Conservation (phyloP, 1,284 basidiomycete species). For the Cerrena zonata region DNA sequence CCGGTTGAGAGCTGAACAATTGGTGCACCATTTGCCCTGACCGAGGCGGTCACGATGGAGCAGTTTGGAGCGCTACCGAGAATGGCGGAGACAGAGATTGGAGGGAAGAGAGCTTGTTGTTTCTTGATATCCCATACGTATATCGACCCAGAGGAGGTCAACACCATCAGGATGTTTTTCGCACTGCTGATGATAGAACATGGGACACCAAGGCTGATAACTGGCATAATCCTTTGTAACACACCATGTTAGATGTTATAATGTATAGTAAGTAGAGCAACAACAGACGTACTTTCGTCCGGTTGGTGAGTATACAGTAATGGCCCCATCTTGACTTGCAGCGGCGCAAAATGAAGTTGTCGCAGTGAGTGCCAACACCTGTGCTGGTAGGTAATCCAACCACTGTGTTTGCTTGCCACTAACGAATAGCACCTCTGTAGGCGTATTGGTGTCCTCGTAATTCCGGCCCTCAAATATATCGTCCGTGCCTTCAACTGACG, state of each 20-base stretch:
- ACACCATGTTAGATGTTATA: slow-evolving; percentile 12
- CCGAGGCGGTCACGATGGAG: slow-evolving; percentile 50
- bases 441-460: slow-evolving; percentile 57
- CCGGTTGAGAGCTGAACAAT: slow-evolving; percentile 73
- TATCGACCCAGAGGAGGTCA: slow-evolving; percentile 68
- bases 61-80: slow-evolving; percentile 50
- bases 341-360: slow-evolving; percentile 69
- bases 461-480: slow-evolving; percentile 79
- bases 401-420: slow-evolving; percentile 70
- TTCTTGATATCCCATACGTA: slow-evolving; percentile 76
- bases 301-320: slow-evolving; percentile 74
- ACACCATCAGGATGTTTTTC: slow-evolving; percentile 59
- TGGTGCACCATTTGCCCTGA: slow-evolving; percentile 75
- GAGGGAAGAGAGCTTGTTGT: slow-evolving; percentile 55
- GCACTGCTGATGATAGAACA: slow-evolving; percentile 64
- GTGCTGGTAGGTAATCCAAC: slow-evolving; percentile 80
- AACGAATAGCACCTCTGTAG: slow-evolving; percentile 64
- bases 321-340: slow-evolving; percentile 68
- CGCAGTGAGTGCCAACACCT: slow-evolving; percentile 61
- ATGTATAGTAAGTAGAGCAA: background rate
- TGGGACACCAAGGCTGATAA: slow-evolving; percentile 66
- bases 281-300: slow-evolving; percentile 62
- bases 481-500: slow-evolving; percentile 58
- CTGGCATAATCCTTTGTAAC: slow-evolving; percentile 62
- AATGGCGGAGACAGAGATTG: slow-evolving; percentile 58